Conservation (phyloP, 2,329 filamentous ascomycete species). For the Fusarium stilboides region DNA sequence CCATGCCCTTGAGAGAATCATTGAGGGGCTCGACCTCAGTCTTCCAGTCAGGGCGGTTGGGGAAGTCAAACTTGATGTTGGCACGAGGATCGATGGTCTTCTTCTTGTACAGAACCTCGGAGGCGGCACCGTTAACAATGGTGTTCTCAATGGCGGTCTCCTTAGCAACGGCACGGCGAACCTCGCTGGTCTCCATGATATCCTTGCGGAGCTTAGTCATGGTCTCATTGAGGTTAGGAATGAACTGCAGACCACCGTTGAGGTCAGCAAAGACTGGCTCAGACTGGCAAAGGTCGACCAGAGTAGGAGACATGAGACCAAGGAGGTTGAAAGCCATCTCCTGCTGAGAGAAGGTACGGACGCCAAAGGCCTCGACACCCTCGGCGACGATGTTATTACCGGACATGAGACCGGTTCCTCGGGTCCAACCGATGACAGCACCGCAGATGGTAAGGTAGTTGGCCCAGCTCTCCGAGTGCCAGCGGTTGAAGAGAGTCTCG, state of each 20-base stretch:
- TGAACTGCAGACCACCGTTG: conserved; percentile 97
- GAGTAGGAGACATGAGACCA: conserved; percentile 92
- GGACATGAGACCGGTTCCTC: conserved; percentile 97
- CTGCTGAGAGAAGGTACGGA: conserved; percentile 98
- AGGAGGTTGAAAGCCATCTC: conserved; percentile 99
- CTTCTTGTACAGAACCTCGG: conserved; percentile 94
- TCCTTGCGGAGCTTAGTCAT: conserved; percentile 96
- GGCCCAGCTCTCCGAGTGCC: conserved; percentile 97
- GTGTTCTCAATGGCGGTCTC: conserved; percentile 98
- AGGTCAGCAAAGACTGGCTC: conserved; percentile 98
- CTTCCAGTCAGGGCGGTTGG: conserved; percentile 91
- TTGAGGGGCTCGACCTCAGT: conserved; percentile 91
- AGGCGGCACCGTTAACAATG: conserved; percentile 93
- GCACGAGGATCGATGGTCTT: conserved; percentile 93
- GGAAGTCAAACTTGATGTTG: conserved; percentile 99
- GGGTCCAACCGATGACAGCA: conserved; percentile 98
- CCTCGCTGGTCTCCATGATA: conserved; percentile 94
- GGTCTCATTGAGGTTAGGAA: conserved; percentile 92
- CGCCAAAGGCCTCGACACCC: conserved; percentile 95
- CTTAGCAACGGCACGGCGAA: conserved; percentile 93
- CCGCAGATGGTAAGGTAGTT: conserved; percentile 99
- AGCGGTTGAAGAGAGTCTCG: conserved; percentile 98
- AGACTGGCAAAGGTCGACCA: conserved; percentile 94
- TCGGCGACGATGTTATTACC: conserved; percentile 98
- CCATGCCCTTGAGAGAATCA: conserved; percentile 93